Base-by-base conservation (phyloP, 176 grass and related monocot genomes). In the Oryza brachyantha region DNA sequence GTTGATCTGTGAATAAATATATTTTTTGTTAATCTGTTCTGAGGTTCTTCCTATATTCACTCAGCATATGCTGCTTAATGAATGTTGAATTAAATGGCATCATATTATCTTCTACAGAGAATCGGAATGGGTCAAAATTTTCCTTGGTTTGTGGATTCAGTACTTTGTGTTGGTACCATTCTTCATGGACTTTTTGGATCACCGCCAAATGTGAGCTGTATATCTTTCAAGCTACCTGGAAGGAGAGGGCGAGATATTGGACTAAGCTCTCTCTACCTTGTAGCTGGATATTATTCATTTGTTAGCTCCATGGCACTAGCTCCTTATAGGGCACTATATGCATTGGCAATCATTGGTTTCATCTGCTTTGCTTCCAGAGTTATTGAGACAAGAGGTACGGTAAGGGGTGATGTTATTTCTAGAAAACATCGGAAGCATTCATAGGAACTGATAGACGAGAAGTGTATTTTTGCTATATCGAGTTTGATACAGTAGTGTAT, bases 241-340 rank as follows among this genome's bases (percentile, higher is more conserved):
- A 32, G 63, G 34, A 75, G 45, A 48, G 81, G 74, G 21, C 66
- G 21, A 0, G 92, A 91, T 85, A 70, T 91, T 79, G 86, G 90
- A 66, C 75, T 95, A 13, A 95, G 90, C 78, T 86, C 88, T 85
- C 66, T 95, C 3, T 99, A 99, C 81, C 75, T 95, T 38, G 41
- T 99, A n/a, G 85, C 79, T 61, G 96, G 96, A 21, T 95, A 84
- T 87, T 91, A 91, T 76, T 89, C 92, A 55, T 93, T 95, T 16
- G 41, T 86, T 40, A 81, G 70, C 29, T 83, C 96, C 37, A 84
- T 99, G 78, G 42, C 70, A 63, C 86, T 86, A 77, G 88, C 75
- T 3, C 92, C 96, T 64, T 93, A 99, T n/a, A 93, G 83, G 77
- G 70, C 71, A 34, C 82, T 95, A 46, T 99, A 99, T 80, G 87